A percentile compares a stretch with the other conserved stretches of the same genome.
phyloP scores from a whole-genome alignment of 441 rosid species.

The Adansonia madagascariensis region DNA sequence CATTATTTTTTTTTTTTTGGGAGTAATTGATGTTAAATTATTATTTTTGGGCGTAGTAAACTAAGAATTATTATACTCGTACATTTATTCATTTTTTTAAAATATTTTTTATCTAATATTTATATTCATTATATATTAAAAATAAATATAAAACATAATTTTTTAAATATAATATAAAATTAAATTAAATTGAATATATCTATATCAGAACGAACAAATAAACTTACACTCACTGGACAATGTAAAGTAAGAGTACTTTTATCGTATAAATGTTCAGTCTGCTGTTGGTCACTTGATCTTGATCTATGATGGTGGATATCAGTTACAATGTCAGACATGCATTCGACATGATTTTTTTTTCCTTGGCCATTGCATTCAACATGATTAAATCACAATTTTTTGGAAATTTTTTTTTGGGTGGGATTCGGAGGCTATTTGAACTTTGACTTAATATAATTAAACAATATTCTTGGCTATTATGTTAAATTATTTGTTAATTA shows the following conservation, averaged over 20 bases:
- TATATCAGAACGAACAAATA: too few relatives aligned
- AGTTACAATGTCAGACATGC: not conserved
- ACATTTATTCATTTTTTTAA: too few relatives aligned
- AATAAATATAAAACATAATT: too few relatives aligned
- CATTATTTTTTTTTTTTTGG: not conserved
- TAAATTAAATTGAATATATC: too few relatives aligned
- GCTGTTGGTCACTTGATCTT: not conserved
- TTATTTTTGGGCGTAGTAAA: not conserved
- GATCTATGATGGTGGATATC: not conserved
- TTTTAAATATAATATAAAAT: too few relatives aligned
- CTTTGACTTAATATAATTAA: too few relatives aligned
- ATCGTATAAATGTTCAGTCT: not conserved
- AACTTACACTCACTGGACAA: too few relatives aligned
- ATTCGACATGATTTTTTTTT: not conserved
- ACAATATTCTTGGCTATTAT: not conserved
- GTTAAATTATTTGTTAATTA: too few relatives aligned
- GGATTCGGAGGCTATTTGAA: not conserved
- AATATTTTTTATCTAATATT: too few relatives aligned
- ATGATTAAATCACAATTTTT: not conserved
- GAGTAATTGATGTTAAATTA: not conserved
- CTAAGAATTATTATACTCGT: not conserved
- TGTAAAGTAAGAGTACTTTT: too few relatives aligned
- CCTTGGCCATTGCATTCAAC: not conserved
- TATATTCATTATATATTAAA: too few relatives aligned
- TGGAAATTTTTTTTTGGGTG: not conserved